Evolutionary conservation across 495 filamentous ascomycete genomes (phyloP), one percentile per base, ranked within the genome.

Genomic region (Lasiosphaeriaceae sp.): DNA sequence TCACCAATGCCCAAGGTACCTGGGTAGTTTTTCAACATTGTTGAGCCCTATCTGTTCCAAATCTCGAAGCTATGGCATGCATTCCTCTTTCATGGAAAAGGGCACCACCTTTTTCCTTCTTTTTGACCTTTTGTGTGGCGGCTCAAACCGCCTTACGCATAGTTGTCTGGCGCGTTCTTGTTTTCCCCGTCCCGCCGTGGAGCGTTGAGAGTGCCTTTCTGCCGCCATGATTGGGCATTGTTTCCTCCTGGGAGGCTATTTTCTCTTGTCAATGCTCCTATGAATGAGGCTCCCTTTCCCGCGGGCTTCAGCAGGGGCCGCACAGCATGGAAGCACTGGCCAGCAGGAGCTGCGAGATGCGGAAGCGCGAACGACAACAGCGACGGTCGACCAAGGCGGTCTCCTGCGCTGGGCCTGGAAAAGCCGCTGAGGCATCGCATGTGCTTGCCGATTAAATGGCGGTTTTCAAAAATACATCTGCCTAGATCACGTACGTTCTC

Each of bases 281-380:
- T 35, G 24, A 16, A 26, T 17, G 21, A 50, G 35, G 35, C 54
- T 34, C 14, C 5, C n/a, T 43, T 43, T 17, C 22, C 47, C 26
- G 29, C 48, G 48, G 44, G 54, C 52, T 34, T 52, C 58, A 52
- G 11, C 37, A 23, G 41, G 17, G 17, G 44, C 41, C 43, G 20
- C 22, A 34, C 22, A 41, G 6, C 19, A 20, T 19, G 14, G 47
- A 56, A 57, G 59, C 54, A 61, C 59, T 61, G 59, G 59, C 45
- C 59, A 61, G 54, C 54, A 57, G 21, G 54, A 43, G 51, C 23
- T 54, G 52, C 39, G 31, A 11, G 52, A 21, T 54, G 52, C 17
- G 31, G 50, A 52, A 52, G 50, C 31, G 59, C 54, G 58, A 47
- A n/a, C 12, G 47, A 55, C 41, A 52, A n/a, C n/a, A n/a, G n/a